Conservation (phyloP, 2,329 filamentous ascomycete species). For the Massarina eburnea region DNA sequence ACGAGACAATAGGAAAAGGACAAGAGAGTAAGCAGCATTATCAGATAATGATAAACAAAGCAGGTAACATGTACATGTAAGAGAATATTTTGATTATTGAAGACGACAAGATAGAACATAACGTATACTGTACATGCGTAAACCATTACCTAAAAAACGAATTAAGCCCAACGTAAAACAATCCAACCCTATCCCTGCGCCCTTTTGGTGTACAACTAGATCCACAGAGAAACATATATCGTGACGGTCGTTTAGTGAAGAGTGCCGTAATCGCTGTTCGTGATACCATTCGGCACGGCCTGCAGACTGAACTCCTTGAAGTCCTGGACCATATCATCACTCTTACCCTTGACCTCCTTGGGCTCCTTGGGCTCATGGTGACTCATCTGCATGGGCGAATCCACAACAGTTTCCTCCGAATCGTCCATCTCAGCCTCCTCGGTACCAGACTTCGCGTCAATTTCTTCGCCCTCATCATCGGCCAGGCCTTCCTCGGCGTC, state of each 20-base stretch:
- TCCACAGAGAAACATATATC: background rate
- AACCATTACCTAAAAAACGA: background rate
- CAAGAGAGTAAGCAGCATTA: too few relatives aligned
- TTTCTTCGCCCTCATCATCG: slow-evolving; percentile 30
- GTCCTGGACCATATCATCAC: slow-evolving; percentile 20
- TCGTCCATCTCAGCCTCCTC: slow-evolving; percentile 31
- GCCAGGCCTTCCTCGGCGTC: slow-evolving; percentile 39
- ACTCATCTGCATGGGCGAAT: slow-evolving; percentile 17
- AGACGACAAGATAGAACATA: too few relatives aligned
- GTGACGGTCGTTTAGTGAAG: slow-evolving; percentile 11
- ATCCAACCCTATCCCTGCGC: background rate
- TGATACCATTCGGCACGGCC: slow-evolving; percentile 33
- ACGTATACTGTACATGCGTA: background rate
- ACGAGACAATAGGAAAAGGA: too few relatives aligned
- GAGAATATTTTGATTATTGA: too few relatives aligned
- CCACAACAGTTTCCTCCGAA: slow-evolving; percentile 30
- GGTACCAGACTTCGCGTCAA: slow-evolving; percentile 16
- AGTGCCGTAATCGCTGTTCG: slow-evolving; percentile 32
- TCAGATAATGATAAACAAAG: too few relatives aligned
- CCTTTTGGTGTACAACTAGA: background rate
- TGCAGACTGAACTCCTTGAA: slow-evolving; percentile 30
- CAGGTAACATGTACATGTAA: too few relatives aligned
- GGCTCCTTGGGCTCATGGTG: background rate
- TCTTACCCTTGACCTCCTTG: slow-evolving; percentile 16
- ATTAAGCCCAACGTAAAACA: background rate